These are phyloP conservation scores for Cytospora chrysosperma DNA, from an alignment of 2,329 filamentous ascomycete species.

Conservation along the genomic window DNA sequence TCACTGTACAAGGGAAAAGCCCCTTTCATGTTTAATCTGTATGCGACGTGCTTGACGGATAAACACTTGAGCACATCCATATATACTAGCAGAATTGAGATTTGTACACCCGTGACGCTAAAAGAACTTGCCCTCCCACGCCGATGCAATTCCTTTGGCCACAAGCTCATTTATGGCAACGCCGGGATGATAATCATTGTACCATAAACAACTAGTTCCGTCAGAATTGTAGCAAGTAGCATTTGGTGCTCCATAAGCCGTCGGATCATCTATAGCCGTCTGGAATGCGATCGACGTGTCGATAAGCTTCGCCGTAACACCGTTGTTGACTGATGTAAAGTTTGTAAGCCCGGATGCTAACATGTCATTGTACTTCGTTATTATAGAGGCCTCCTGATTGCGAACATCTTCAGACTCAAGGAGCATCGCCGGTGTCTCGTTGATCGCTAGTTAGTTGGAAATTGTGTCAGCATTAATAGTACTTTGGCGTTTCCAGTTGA, in stretches of 20 bases:
- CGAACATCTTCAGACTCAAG: conserved; percentile 28
- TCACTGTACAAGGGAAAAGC: no score
- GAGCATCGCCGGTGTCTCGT: conserved; percentile 39
- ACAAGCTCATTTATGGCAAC: conserved; percentile 42
- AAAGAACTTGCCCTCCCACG: conserved; percentile 33
- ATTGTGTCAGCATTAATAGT: neutral
- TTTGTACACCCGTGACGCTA: no score
- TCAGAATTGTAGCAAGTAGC: conserved; percentile 42
- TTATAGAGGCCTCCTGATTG: conserved; percentile 34
- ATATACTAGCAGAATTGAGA: no score
- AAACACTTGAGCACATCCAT: no score
- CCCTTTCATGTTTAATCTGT: no score
- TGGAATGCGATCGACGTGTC: conserved; percentile 44
- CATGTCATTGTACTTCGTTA: conserved; percentile 40
- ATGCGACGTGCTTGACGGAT: no score
- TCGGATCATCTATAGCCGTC: conserved; percentile 41
- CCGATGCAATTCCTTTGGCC: conserved; percentile 36
- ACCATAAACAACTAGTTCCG: conserved; percentile 46
- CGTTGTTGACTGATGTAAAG: conserved; percentile 37
- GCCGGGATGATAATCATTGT: conserved; percentile 44
- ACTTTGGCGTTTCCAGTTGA: rapidly evolving
- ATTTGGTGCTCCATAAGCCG: conserved; percentile 41
- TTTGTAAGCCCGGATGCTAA: conserved; percentile 31
- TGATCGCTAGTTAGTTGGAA: conserved; percentile 37
- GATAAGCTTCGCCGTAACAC: conserved; percentile 36